Evolutionary conservation across 2,329 filamentous ascomycete species (phyloP).

Genomic region (Neofusicoccum umdonicola): DNA sequence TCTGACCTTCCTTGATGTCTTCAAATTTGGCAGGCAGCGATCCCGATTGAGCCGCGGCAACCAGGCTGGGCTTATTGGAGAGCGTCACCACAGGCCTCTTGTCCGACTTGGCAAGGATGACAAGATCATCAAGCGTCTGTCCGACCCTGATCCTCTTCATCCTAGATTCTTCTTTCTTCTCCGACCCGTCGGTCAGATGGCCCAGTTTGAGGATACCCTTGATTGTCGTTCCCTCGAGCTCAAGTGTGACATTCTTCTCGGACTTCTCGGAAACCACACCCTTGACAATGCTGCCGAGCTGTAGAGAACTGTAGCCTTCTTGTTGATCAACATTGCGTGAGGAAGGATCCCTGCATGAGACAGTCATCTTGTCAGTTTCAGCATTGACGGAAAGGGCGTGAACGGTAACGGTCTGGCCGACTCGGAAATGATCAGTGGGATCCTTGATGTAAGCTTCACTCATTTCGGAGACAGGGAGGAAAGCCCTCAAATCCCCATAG

Average conservation of each 20-base stretch:
- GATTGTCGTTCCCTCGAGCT: slow-evolving; percentile 69
- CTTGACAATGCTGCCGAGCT: slow-evolving; percentile 70
- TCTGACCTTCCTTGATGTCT: slow-evolving; percentile 66
- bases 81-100: slow-evolving; percentile 72
- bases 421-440: slow-evolving; percentile 81
- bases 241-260: slow-evolving; percentile 56
- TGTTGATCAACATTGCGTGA: slow-evolving; percentile 76
- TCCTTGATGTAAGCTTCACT: slow-evolving; percentile 94
- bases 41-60: slow-evolving; percentile 71
- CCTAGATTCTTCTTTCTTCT: slow-evolving; percentile 71
- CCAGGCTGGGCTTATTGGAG: slow-evolving; percentile 78
- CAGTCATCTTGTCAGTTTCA: slow-evolving; percentile 68
- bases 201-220: slow-evolving; percentile 74
- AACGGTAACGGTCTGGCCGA: slow-evolving; percentile 88
- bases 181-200: slow-evolving; percentile 82
- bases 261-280: slow-evolving; percentile 60
- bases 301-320: slow-evolving; percentile 67
- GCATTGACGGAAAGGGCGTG: slow-evolving; percentile 80
- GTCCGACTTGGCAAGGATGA: slow-evolving; percentile 83
- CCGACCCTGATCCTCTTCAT: slow-evolving; percentile 81
- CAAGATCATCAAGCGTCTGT: slow-evolving; percentile 75
- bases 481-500: slow-evolving; percentile 79
- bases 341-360: slow-evolving; percentile 89
- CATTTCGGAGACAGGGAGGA: slow-evolving; percentile 93
- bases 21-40: slow-evolving; percentile 70